Conservation (phyloP, 2,329 filamentous ascomycete species). For the Grosmannia serpens region DNA sequence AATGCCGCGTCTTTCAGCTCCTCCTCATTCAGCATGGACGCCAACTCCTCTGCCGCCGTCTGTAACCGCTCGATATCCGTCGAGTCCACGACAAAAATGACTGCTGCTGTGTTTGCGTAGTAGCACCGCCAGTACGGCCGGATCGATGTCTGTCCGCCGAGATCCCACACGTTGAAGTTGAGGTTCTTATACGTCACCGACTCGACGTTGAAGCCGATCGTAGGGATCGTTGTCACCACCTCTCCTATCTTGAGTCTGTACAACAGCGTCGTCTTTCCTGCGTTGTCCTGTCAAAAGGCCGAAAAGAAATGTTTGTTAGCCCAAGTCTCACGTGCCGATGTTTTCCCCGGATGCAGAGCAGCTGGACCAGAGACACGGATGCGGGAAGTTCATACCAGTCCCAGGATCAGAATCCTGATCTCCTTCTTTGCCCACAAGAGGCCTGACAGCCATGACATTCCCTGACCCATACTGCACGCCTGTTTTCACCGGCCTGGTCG, state of each 20-base stretch:
- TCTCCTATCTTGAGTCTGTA: constrained; percentile 98
- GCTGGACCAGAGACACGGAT: background rate
- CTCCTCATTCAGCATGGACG: constrained; percentile 94
- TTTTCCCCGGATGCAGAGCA: background rate
- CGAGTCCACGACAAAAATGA: constrained; percentile 97
- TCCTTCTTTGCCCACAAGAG: constrained; percentile 92
- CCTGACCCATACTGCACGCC: constrained; percentile 44
- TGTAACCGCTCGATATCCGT: constrained; percentile 93
- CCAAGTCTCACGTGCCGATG: background rate
- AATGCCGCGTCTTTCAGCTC: constrained; percentile 87
- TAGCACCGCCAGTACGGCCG: constrained; percentile 99
- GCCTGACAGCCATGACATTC: constrained; percentile 57
- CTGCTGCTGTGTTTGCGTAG: constrained; percentile 95
- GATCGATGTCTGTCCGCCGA: constrained; percentile 97
- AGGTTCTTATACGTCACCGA: constrained; percentile 97
- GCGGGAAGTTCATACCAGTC: constrained; percentile 50
- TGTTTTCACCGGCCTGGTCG: background rate
- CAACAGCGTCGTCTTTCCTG: constrained; percentile 91
- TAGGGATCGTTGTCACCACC: constrained; percentile 97
- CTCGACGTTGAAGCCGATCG: constrained; percentile 98
- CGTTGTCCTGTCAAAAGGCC: constrained; percentile 62
- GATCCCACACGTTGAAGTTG: constrained; percentile 98
- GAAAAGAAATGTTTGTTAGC: constrained; percentile 7
- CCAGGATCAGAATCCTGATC: constrained; percentile 89
- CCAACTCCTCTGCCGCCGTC: constrained; percentile 84